These are phyloP conservation scores for Sporisorium reilianum DNA, from an alignment of 1,284 basidiomycete genomes.

Conservation along the genomic window DNA sequence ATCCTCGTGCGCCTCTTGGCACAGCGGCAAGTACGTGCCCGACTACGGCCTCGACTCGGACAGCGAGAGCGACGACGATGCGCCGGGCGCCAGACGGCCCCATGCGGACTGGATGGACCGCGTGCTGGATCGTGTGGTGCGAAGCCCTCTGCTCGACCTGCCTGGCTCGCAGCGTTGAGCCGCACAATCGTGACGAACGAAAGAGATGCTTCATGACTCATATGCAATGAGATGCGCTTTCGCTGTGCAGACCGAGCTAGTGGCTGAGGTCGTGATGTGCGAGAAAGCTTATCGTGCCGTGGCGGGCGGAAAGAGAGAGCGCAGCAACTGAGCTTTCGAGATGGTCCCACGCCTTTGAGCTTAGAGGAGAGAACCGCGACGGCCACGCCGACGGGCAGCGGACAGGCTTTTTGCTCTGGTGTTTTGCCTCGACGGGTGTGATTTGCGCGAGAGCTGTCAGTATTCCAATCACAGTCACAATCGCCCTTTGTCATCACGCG, in stretches of 20 bases:
- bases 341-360: not conserved
- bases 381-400: not conserved
- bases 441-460: too few relatives aligned
- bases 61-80: constrained; percentile 12
- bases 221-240: too few relatives aligned
- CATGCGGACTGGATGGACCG: constrained; percentile 21
- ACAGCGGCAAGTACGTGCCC: constrained; percentile 8
- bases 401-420: too few relatives aligned
- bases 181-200: too few relatives aligned
- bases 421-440: too few relatives aligned
- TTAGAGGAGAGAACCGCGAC: not conserved
- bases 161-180: not conserved
- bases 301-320: not conserved
- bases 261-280: not conserved
- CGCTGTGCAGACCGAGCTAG: not conserved
- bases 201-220: too few relatives aligned
- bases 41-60: constrained; percentile 34
- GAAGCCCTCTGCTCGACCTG: constrained; percentile 16
- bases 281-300: not conserved
- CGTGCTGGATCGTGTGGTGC: constrained; percentile 11
- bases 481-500: constrained; percentile 42
- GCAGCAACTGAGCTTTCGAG: not conserved
- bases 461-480: constrained; percentile 5
- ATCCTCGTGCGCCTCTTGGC: constrained; percentile 14
- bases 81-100: not conserved